phyloP scores from a whole-genome alignment of 2,329 filamentous ascomycete species.

The Geosmithia morbida region DNA sequence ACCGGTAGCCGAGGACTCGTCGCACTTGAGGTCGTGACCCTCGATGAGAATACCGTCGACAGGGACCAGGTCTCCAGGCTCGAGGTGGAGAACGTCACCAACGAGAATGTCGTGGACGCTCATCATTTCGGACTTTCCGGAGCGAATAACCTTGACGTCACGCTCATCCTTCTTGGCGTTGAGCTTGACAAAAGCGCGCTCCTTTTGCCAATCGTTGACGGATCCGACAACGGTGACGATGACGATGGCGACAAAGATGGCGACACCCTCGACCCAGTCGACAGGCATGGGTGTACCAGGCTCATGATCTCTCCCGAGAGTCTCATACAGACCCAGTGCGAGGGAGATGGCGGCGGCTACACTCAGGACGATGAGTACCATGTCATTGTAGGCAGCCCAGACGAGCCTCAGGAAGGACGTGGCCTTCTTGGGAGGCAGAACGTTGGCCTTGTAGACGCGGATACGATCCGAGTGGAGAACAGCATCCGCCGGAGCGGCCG shows the following conservation, averaged over 20 bases:
- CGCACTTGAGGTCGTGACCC: slow-evolving; percentile 40
- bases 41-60: slow-evolving; percentile 57
- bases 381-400: slow-evolving; percentile 56
- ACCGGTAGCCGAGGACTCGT: slow-evolving; percentile 60
- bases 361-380: slow-evolving; percentile 51
- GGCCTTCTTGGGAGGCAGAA: slow-evolving; percentile 47
- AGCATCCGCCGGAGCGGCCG: background rate
- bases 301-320: slow-evolving; percentile 33
- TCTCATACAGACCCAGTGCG: slow-evolving; percentile 53
- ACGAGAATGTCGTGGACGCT: slow-evolving; percentile 53
- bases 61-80: slow-evolving; percentile 55
- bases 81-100: slow-evolving; percentile 55
- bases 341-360: slow-evolving; percentile 52
- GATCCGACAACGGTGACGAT: slow-evolving; percentile 51
- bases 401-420: slow-evolving; percentile 46
- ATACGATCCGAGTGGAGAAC: slow-evolving; percentile 31
- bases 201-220: slow-evolving; percentile 54
- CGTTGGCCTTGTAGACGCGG: slow-evolving; percentile 44
- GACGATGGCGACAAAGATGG: slow-evolving; percentile 49
- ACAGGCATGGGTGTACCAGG: slow-evolving; percentile 26
- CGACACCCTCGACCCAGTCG: slow-evolving; percentile 55
- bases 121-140: slow-evolving; percentile 47
- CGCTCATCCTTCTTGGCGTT: slow-evolving; percentile 50
- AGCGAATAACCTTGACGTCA: slow-evolving; percentile 51
- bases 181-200: slow-evolving; percentile 48